Evolutionary conservation across 805 yeast genomes (phyloP), one percentile per base, ranked within the genome.

Genomic region (Candida wancherniae): DNA sequence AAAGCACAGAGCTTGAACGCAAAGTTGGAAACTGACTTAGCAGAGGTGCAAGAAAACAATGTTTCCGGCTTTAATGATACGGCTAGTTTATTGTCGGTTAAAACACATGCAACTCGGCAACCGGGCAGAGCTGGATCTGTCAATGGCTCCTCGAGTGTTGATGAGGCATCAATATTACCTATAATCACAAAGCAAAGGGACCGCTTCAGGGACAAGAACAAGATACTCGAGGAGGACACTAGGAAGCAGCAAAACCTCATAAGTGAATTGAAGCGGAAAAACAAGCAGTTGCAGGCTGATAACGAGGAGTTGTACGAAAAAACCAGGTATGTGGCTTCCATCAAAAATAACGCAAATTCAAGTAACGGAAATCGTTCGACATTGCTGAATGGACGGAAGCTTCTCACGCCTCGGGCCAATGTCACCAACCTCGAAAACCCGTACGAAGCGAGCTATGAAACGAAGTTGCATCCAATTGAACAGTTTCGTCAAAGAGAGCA

Each of bases 151-250:
- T 36, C 41, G n/a, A 33, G 37, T 7, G 29, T 26, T 5, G 57
- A 51, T 23, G 75, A 72, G 31, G 50, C 66, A 9, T 71, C 77
- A 4, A 75, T 88, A 17, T 57, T 90, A 29, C 94, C 94, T 1
- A 86, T 90, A 31, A 76, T 92, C 17, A 87, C 96, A 9, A 88
- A 90, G 51, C 98, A 90, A 61, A 77, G 98, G 54, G 98, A 90
- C 56, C 67, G 98, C 40, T 87, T 88, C 66, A 77, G 94, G 47
- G 71, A 75, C n/a, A 71, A 86, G 33, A 85, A 82, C 48, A 74
- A 73, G 35, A 95, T 85, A 51, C 68, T 92, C 33, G 97, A 90
- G 54, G 82, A 82, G 34, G 94, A 86, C 47, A 48, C 80, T 22
- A 77, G 83, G 53, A 74, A 73, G 42, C 76, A 73, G 40, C 66